Evolutionary conservation across 1,284 basidiomycete genomes (phyloP), one percentile per base, ranked within the genome.

Genomic region (Cronartium ribicola): DNA sequence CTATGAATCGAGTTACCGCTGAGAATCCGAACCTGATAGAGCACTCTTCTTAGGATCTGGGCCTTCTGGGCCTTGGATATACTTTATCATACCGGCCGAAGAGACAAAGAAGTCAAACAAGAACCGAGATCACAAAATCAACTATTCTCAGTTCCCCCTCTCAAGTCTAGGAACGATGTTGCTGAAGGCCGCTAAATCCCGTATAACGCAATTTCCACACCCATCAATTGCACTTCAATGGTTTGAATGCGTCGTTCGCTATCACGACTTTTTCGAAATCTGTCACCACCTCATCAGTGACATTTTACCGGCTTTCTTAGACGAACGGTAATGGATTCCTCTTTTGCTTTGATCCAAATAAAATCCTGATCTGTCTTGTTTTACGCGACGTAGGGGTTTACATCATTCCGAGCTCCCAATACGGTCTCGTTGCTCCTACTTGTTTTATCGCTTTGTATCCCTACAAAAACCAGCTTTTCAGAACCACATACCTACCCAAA

Each of bases 201-300:
- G 89, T 22, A 88, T 98, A 62, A 88, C 89, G 2, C 84, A 85
- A 0, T 94, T 90, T 83, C 91, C 92, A 1, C 90, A 97, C 82
- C 88, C 89, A 37, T 86, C 89, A 8, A 95, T 98, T n/a, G 85
- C 88, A 13, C 85, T 97, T 81, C 92, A 95, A 80, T 96, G 90
- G 83, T 98, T 98, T 78, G 96, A 98, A 83, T 91, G 91, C 29
- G 86, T 88, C 8, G 88, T 92, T 14, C 88, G 97, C 71, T 99
- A 99, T 81, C 87, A 89, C 51, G 94, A 98, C 80, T 98, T 98
- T 82, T 98, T 98, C 87, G 93, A 91, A 82, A 88, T 93, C 44
- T 88, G 92, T 76, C 89, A 90, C 80, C 88, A 92, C 77, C 90
- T 89, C 78, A 90, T 98, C 76, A 84, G 90, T 79, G 89, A 91